Base-by-base conservation (phyloP, 1,284 basidiomycete species). In the Heterobasidion parviporum region DNA sequence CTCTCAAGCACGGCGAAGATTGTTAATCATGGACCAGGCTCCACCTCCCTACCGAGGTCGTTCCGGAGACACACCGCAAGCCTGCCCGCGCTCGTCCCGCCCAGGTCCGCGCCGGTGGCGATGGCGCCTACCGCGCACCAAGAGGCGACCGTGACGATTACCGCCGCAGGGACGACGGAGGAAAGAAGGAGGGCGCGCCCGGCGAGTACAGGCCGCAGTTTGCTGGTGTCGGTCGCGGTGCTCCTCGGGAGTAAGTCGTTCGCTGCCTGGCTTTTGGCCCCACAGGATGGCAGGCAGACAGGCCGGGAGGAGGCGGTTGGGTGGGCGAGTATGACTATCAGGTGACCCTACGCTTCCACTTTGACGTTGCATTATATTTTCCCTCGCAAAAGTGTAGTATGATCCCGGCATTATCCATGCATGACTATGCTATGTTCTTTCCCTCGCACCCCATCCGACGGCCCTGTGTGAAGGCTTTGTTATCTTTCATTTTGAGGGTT, bases 11-110 rank as follows among this genome's bases (percentile, higher is more conserved):
- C 26, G 47, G 47, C n/a, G 16, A 49, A 32, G 6, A 15, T 12
- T 8, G 14, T 49, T 26, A 16, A 49, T 49, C 2, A 33, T 20
- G 7, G 16, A 33, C 12, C 59, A 93, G 88, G 89, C 82, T 97
- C 58, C 91, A 96, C 79, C 86, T 97, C 65, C 94, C 94, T 57
- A 76, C 77, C 59, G 93, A 96, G 77, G 97, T 98, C 67, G 94
- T 98, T 58, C 94, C 94, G 61, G 77, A 90, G 59, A 98, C 94
- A 63, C 92, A 95, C 83, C 95, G 95, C 82, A 96, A 94, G 79
- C 89, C 90, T 59, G 87, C 72, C 64, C 92, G 83, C 73, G 83
- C 81, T 60, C 87, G 84, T 64, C 89, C 88, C 45, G 87, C 89
- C 53, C 69, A 75, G 60, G 80, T 87, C 62, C 89, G 91, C 64